phyloP scores from a whole-genome alignment of 331 rosid species.

The Acacia pycnantha region DNA sequence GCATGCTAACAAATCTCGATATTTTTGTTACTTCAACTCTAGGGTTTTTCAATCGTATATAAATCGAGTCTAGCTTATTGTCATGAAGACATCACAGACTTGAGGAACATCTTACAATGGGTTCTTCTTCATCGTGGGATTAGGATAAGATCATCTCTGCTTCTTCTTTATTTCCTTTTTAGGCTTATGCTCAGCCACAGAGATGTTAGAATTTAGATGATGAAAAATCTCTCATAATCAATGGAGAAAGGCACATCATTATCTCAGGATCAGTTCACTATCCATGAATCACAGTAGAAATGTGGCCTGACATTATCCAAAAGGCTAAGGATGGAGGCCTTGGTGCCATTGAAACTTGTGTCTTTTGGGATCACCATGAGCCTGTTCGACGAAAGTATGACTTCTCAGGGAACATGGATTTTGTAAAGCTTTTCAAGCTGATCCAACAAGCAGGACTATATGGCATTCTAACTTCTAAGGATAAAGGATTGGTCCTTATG shows the following conservation, averaged over 20 bases:
- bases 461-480: constrained; percentile 3
- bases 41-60: background rate
- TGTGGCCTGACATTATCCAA: constrained; percentile 30
- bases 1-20: background rate
- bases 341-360: constrained; percentile 33
- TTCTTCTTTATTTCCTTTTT: background rate
- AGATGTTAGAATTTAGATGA: constrained; percentile 18
- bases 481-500: constrained; percentile 44
- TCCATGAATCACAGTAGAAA: constrained; percentile 10
- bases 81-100: background rate
- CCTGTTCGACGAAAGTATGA: background rate
- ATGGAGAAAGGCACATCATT: constrained; percentile 13
- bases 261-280: constrained; percentile 16
- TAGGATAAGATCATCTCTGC: no score
- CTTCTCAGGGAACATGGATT: background rate
- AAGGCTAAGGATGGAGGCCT: constrained; percentile 41
- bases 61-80: background rate
- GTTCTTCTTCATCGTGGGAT: background rate
- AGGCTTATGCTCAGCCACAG: background rate
- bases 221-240: constrained; percentile 20
- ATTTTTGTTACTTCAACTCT: background rate
- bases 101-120: background rate
- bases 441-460: background rate
- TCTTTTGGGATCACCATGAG: constrained; percentile 19
- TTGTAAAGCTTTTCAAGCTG: background rate